Evolutionary conservation across 306 rosid genomes (phyloP), one percentile per base, ranked within the genome.

Genomic region (Alnus rubra): DNA sequence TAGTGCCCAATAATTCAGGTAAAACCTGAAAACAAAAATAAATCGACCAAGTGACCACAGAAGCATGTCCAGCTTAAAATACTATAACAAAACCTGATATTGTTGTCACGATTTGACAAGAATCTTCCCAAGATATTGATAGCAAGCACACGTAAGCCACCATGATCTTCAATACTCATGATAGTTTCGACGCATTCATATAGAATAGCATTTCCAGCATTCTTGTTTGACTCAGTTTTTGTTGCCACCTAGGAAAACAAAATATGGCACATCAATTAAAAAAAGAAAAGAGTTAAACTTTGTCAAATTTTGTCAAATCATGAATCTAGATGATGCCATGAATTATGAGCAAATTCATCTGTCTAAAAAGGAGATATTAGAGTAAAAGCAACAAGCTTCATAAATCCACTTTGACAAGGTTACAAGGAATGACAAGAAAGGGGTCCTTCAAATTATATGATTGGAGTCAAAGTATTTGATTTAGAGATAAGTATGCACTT

Each of bases 101-200:
- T 95, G 83, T 95, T 95, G 88, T 95, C 99, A 54, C 96, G 96
- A 75, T 93, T 95, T 44, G 99, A 93, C 88, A 95, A 91, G 88
- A 95, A 95, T 88, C 99, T 91, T 73, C 99, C 99, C 80, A 95
- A 83, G 84, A 93, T 93, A 85, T 95, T 95, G 85, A 95, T 90
- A 78, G 98, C 99, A 78, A 95, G 98, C 58, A 95, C 99, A 14
- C 99, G 98, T 76, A 95, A 87, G 82, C 99, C 99, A 62, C 99
- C 94, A 77, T 83, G 91, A 83, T 95, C 98, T 91, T 95, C 97
- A 60, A 95, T 89, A 81, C 98, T 93, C 99, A 95, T 95, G 75
- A 95, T 93, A 78, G 99, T 95, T 87, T 90, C 98, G 58, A 95
- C 99, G 78, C 99, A 93, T 79, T 93, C 99, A 50, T 93, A 95